phyloP scores from a whole-genome alignment of 371 early-diverging fungal genomes.

The Massospora cicadina region DNA sequence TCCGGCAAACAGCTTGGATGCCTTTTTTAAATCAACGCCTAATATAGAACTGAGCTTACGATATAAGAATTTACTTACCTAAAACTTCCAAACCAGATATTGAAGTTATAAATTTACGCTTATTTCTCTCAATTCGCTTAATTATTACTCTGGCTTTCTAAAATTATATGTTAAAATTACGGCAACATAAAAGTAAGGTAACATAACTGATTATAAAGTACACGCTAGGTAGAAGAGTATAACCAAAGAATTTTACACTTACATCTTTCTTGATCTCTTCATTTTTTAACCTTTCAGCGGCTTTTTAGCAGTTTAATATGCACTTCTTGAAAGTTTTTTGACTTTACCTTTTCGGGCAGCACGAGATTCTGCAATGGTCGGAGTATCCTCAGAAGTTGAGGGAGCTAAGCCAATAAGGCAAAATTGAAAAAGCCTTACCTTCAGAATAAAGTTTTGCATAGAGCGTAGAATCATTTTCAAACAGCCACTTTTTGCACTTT shows the following conservation, averaged over 20 bases:
- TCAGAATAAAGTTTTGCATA: slow-evolving; percentile 31
- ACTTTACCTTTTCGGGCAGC: slow-evolving; percentile 21
- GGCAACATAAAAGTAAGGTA: no score
- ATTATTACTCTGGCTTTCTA: slow-evolving; percentile 28
- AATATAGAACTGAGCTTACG: slow-evolving; percentile 1
- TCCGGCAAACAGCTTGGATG: slow-evolving; percentile 80
- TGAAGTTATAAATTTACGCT: slow-evolving; percentile 69
- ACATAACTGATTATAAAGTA: background rate
- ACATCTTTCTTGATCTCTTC: slow-evolving; percentile 58
- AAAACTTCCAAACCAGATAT: slow-evolving; percentile 64
- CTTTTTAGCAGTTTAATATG: background rate
- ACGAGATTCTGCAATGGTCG: slow-evolving; percentile 17
- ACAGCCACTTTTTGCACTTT: slow-evolving; percentile 67
- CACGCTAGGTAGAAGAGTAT: background rate
- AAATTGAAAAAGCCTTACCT: slow-evolving; percentile 9
- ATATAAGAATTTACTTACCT: slow-evolving; percentile 25
- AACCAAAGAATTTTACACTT: slow-evolving; percentile 10
- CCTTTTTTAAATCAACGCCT: slow-evolving; percentile 86
- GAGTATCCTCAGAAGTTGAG: slow-evolving; percentile 22
- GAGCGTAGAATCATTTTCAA: slow-evolving; percentile 32
- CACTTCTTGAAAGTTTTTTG: slow-evolving; percentile 14
- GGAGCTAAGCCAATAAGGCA: slow-evolving; percentile 15
- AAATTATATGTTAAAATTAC: no score
- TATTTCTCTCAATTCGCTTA: slow-evolving; percentile 71
- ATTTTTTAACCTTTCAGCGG: slow-evolving; percentile 54